phyloP scores from a whole-genome alignment of 2,329 filamentous ascomycete genomes.

The Penicillium sp. region DNA sequence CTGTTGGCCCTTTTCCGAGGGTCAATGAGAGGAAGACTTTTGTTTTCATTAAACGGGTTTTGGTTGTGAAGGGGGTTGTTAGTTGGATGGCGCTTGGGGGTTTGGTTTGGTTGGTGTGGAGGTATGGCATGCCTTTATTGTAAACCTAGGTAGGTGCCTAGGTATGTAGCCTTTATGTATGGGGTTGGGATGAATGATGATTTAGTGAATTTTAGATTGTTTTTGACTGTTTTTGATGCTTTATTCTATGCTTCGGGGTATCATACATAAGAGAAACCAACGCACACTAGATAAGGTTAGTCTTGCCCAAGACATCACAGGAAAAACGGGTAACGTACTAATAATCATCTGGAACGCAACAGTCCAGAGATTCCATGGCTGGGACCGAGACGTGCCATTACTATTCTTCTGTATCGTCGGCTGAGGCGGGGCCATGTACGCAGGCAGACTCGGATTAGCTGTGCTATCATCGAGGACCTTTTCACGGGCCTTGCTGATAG shows the following conservation, averaged over 20 bases:
- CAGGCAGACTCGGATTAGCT: constrained; percentile 4
- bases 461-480: constrained; percentile 8
- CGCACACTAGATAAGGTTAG: background rate
- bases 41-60: background rate
- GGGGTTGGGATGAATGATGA: background rate
- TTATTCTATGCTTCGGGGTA: background rate
- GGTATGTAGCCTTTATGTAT: background rate
- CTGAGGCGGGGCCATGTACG: constrained; percentile 5
- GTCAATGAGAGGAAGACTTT: constrained; percentile 6
- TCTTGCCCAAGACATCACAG: too few relatives aligned
- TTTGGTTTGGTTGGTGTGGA: background rate
- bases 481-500: constrained; percentile 3
- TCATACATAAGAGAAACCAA: background rate
- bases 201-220: background rate
- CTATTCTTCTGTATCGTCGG: background rate
- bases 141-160: background rate
- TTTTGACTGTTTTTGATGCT: background rate
- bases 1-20: background rate
- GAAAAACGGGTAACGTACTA: background rate
- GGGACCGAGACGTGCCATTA: background rate
- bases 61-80: constrained; percentile 5
- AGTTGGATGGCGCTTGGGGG: constrained; percentile 2
- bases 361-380: background rate
- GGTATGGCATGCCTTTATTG: background rate
- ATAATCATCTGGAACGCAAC: background rate